Evolutionary conservation across 169 alveolate species (phyloP).

Genomic region (Plasmodium inui): DNA sequence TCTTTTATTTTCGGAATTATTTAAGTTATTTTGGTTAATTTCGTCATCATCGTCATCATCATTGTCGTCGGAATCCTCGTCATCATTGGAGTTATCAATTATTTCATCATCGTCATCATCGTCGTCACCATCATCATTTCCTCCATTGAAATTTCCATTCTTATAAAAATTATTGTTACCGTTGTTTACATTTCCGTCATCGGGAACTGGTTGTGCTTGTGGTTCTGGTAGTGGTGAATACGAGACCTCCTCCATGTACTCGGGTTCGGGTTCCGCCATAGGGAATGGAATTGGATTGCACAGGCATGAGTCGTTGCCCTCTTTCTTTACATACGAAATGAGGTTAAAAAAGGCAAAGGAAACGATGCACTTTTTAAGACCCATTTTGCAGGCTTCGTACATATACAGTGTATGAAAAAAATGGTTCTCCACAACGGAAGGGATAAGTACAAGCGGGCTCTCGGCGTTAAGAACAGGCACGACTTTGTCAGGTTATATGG

Average conservation of each 20-base stretch:
- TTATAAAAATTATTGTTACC: background rate
- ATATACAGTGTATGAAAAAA: background rate
- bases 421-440: background rate
- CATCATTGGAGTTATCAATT: constrained; percentile 8
- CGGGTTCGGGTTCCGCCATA: constrained; percentile 13
- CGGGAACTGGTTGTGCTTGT: constrained; percentile 3
- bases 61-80: background rate
- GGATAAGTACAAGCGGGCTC: background rate
- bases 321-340: constrained; percentile 1
- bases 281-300: background rate
- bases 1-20: background rate
- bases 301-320: background rate
- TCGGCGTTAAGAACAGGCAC: background rate
- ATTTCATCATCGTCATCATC: constrained; percentile 58
- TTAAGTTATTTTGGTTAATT: background rate
- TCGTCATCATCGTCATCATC: constrained; percentile 14
- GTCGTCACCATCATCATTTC: constrained; percentile 18
- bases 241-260: background rate
- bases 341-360: constrained; percentile 8
- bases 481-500: background rate
- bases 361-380: background rate
- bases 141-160: background rate
- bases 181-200: constrained; percentile 47
- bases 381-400: constrained; percentile 23
- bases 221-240: background rate